Evolutionary conservation across 345 rosid species (phyloP).

Genomic region (Geranium brycei): DNA sequence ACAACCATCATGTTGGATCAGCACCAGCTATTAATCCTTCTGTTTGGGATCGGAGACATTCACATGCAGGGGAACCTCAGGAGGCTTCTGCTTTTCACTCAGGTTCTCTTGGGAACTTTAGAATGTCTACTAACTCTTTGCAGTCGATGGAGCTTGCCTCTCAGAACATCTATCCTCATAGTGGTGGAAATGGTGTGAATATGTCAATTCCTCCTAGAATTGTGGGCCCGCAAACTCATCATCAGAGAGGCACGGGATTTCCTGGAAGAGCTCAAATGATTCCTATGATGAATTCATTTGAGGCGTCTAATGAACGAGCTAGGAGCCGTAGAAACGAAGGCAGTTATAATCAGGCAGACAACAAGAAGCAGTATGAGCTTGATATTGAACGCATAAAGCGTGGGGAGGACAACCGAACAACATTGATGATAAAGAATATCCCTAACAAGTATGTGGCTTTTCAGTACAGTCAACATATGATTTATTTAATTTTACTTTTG

Average conservation of each 20-base stretch:
- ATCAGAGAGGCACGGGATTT: slow-evolving; percentile 56
- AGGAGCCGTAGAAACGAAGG: slow-evolving; percentile 54
- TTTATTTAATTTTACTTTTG: background rate
- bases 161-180: slow-evolving; percentile 27
- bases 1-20: slow-evolving; percentile 71
- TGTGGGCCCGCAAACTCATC: slow-evolving; percentile 55
- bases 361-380: slow-evolving; percentile 54
- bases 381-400: slow-evolving; percentile 41
- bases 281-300: slow-evolving; percentile 29
- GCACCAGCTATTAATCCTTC: slow-evolving; percentile 63
- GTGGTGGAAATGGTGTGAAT: slow-evolving; percentile 41
- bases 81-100: slow-evolving; percentile 59
- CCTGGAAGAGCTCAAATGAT: slow-evolving; percentile 57
- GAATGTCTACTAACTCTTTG: slow-evolving; percentile 49
- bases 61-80: slow-evolving; percentile 64
- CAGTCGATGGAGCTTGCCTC: slow-evolving; percentile 58
- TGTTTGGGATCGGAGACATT: slow-evolving; percentile 66
- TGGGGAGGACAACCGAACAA: slow-evolving; percentile 55
- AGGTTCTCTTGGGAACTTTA: slow-evolving; percentile 57
- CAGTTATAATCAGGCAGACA: slow-evolving; percentile 28
- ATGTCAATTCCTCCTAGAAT: slow-evolving; percentile 25
- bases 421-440: slow-evolving; percentile 68
- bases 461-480: background rate
- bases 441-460: slow-evolving; percentile 9
- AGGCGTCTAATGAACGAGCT: slow-evolving; percentile 32